These are phyloP conservation scores for Wickerhamiella sorbophila DNA, from an alignment of 805 yeast species.

Conservation along the genomic window DNA sequence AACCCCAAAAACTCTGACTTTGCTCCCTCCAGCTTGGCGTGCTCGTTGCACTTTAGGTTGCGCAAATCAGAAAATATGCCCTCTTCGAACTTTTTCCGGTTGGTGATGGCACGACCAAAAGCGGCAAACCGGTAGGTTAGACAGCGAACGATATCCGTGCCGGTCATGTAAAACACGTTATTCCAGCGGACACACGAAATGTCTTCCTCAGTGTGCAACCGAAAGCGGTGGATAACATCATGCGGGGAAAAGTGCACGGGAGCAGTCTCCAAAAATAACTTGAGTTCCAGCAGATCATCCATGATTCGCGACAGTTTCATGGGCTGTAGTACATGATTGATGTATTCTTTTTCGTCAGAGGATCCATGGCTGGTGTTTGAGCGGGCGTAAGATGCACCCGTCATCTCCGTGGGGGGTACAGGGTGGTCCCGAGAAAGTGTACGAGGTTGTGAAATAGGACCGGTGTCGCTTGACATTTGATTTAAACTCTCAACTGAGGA, in stretches of 20 bases:
- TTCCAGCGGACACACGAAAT: constrained; percentile 94
- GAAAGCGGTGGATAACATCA: constrained; percentile 75
- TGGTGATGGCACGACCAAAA: constrained; percentile 72
- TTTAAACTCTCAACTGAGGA: not conserved
- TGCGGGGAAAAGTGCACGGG: constrained; percentile 89
- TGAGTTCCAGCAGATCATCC: constrained; percentile 27
- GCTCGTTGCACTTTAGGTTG: constrained; percentile 61
- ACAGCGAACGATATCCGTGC: constrained; percentile 91
- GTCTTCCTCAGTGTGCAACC: constrained; percentile 75
- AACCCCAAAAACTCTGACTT: constrained; percentile 73
- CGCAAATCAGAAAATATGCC: constrained; percentile 88
- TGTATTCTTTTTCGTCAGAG: constrained; percentile 7
- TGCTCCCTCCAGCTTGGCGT: constrained; percentile 79
- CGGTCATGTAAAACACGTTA: constrained; percentile 76
- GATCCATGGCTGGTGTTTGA: not conserved
- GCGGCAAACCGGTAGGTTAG: constrained; percentile 77
- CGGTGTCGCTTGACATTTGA: too few species aligned
- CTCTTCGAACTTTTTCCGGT: constrained; percentile 90
- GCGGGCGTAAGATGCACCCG: not conserved
- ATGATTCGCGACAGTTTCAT: constrained; percentile 7
- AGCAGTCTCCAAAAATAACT: constrained; percentile 80
- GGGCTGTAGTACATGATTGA: constrained; percentile 4
- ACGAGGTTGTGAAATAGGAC: too few species aligned
- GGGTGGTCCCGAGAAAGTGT: not conserved
- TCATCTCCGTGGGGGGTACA: not conserved